Conservation (phyloP, 805 yeast species). For the Pichia membranifaciens region DNA sequence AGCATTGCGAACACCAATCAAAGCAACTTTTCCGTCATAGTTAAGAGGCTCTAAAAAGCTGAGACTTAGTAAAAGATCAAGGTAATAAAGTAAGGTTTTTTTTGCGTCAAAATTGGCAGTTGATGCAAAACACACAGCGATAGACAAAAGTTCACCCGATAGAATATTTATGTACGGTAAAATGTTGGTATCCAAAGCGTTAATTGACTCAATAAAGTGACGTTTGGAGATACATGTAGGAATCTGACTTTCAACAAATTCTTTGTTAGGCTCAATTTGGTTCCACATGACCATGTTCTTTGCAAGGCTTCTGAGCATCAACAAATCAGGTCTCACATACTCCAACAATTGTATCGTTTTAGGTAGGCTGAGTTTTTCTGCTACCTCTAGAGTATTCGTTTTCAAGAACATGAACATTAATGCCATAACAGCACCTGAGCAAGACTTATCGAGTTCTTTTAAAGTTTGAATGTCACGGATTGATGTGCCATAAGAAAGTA, state of each 20-base stretch:
- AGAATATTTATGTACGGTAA: conserved; percentile 57
- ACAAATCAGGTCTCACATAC: conserved; percentile 73
- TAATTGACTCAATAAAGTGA: conserved; percentile 25
- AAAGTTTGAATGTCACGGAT: conserved; percentile 58
- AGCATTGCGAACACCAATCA: conserved; percentile 46
- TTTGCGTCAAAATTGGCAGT: conserved; percentile 50
- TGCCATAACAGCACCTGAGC: conserved; percentile 73
- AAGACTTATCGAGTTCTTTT: conserved; percentile 53
- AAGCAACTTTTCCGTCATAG: conserved; percentile 55
- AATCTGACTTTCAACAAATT: conserved; percentile 55
- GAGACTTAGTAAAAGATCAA: conserved; percentile 46
- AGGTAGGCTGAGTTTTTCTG: conserved; percentile 58
- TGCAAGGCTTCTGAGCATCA: conserved; percentile 60
- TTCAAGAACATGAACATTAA: conserved; percentile 67
- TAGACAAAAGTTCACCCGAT: conserved; percentile 69
- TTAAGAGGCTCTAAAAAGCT: conserved; percentile 37
- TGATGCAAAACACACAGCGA: conserved; percentile 76
- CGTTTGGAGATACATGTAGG: conserved; percentile 40
- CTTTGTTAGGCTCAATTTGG: conserved; percentile 38
- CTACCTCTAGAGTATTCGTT: conserved; percentile 54
- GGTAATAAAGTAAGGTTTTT: conserved; percentile 45
- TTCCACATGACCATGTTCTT: conserved; percentile 71
- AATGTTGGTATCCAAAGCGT: conserved; percentile 50
- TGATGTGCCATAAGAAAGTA: conserved; percentile 52
- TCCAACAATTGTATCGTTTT: conserved; percentile 51